These are phyloP conservation scores for Trichophyton benhamiae DNA, from an alignment of 2,329 filamentous ascomycete genomes.

Conservation along the genomic window DNA sequence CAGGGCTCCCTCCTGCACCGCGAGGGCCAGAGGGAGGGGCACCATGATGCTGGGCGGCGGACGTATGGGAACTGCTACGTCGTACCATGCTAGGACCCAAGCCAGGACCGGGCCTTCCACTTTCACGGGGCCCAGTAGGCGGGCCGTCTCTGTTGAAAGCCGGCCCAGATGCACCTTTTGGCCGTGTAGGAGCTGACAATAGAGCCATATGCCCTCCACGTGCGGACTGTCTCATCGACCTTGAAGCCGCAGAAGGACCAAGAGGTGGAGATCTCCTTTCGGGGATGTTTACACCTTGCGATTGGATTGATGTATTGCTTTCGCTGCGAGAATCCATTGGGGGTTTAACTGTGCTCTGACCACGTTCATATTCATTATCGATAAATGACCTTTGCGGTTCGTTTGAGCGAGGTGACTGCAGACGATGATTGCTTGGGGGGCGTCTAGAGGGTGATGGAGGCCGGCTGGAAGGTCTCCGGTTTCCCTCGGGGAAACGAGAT, in stretches of 20 bases:
- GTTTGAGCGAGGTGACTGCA: conserved; percentile 11
- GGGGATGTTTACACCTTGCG: conserved; percentile 19
- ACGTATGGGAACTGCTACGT: conserved; percentile 4
- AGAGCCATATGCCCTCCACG: conserved; percentile 30
- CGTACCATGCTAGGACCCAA: conserved; percentile 6
- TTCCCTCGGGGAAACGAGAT: conserved; percentile 8
- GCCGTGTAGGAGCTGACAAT: conserved; percentile 37
- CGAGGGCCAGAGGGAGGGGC: conserved; percentile 30
- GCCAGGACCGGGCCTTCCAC: conserved; percentile 20
- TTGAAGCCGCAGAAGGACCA: conserved; percentile 26
- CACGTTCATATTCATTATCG: conserved; percentile 12
- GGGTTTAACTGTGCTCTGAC: neutral
- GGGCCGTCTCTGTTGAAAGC: conserved; percentile 12
- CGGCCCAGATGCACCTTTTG: conserved; percentile 30
- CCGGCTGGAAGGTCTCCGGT: conserved; percentile 1
- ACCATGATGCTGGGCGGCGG: conserved; percentile 17
- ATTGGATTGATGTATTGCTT: conserved; percentile 14
- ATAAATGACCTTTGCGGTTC: conserved; percentile 9
- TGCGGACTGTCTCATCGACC: conserved; percentile 24
- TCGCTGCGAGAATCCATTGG: neutral
- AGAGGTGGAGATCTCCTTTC: conserved; percentile 23
- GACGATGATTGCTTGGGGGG: neutral
- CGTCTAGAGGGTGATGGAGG: conserved; percentile 10
- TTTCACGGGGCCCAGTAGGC: conserved; percentile 20
- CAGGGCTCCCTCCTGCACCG: neutral